Evolutionary conservation across 768 basidiomycete species (phyloP).

Genomic region (Boletus subparvulus): DNA sequence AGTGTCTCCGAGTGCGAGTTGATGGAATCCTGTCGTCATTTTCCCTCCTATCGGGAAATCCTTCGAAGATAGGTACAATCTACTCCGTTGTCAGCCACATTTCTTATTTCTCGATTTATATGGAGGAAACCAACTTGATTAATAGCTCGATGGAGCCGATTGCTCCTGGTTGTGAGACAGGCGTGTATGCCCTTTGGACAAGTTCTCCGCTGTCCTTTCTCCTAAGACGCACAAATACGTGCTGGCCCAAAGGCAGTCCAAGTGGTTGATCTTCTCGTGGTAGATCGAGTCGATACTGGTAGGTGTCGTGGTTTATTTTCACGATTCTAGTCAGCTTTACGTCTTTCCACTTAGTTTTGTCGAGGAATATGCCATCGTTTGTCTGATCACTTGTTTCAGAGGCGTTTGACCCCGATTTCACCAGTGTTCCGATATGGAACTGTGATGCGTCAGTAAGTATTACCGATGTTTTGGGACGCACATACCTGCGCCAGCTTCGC

Average conservation of each 20-base stretch:
- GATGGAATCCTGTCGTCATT: slow-evolving; percentile 49
- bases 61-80: slow-evolving; percentile 43
- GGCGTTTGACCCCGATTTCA: not conserved
- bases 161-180: slow-evolving; percentile 44
- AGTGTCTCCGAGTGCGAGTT: slow-evolving; percentile 47
- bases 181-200: slow-evolving; percentile 60
- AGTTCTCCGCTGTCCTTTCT: slow-evolving; percentile 42
- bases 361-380: slow-evolving; percentile 38
- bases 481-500: slow-evolving; percentile 42
- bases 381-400: slow-evolving; percentile 4
- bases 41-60: slow-evolving; percentile 46
- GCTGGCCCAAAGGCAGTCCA: slow-evolving; percentile 59
- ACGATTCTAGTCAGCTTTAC: slow-evolving; percentile 39
- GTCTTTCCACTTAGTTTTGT: slow-evolving; percentile 48
- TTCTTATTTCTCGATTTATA: not conserved
- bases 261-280: slow-evolving; percentile 40
- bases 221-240: slow-evolving; percentile 52
- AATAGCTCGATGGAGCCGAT: slow-evolving; percentile 52
- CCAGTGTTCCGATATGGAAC: slow-evolving; percentile 53
- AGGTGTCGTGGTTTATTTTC: slow-evolving; percentile 47
- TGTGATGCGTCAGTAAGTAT: slow-evolving; percentile 14
- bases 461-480: not conserved
- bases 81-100: slow-evolving; percentile 17
- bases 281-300: slow-evolving; percentile 51
- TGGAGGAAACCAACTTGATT: slow-evolving; percentile 42